These are phyloP conservation scores for Thymus mandschuricus DNA, from an alignment of 257 asterid species.

Conservation along the genomic window DNA sequence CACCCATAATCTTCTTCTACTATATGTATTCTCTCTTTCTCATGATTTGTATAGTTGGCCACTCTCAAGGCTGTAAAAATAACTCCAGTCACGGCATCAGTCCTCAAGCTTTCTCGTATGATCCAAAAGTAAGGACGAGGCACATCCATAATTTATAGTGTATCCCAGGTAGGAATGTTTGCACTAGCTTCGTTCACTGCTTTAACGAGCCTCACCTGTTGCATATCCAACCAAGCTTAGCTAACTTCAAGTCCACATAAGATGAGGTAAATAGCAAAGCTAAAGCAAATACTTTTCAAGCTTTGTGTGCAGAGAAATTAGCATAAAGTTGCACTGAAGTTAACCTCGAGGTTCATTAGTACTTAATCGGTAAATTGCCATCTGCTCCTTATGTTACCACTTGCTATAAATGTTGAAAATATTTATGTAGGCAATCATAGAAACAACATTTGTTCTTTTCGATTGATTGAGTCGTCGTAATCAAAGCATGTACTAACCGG, in stretches of 20 bases:
- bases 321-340: background rate
- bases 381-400: background rate
- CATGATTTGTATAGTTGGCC: slow-evolving; percentile 31
- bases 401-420: background rate
- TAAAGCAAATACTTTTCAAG: background rate
- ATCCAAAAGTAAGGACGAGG: slow-evolving; percentile 16
- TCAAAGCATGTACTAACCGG: background rate
- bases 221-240: background rate
- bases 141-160: slow-evolving; percentile 33
- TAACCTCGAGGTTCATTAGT: background rate
- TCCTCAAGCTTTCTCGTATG: slow-evolving; percentile 34
- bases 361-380: background rate
- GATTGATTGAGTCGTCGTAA: background rate
- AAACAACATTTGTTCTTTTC: background rate
- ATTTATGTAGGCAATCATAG: background rate
- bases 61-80: slow-evolving; percentile 31
- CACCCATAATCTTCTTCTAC: slow-evolving; percentile 38
- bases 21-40: slow-evolving; percentile 28
- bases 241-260: background rate
- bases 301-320: background rate
- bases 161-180: slow-evolving; percentile 86
- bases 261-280: background rate
- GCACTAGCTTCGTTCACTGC: slow-evolving; percentile 90
- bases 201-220: slow-evolving; percentile 86
- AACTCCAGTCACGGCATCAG: slow-evolving; percentile 21